Evolutionary conservation across 225 moss, liverwort and hornwort species (phyloP), one percentile per base, ranked within the genome.

Genomic region (Bryoerythrophyllum caledonicum): DNA sequence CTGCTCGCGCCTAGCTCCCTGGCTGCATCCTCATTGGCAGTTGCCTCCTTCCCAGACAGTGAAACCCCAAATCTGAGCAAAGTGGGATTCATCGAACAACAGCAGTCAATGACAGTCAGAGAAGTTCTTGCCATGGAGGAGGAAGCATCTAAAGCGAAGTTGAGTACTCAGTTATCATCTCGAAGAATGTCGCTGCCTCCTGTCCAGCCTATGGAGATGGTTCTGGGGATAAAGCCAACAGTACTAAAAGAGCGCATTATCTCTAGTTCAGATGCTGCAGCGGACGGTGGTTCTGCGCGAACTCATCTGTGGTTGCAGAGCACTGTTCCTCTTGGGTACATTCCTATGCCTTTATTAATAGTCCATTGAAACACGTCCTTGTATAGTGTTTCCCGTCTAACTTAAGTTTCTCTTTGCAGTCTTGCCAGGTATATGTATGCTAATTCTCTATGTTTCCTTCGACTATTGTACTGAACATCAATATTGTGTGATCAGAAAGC

Each of bases 251-350:
- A 95, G 78, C 91, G 90, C 25, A 89, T 90, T 53, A 65, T 89
- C 77, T 82, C 97, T 82, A 85, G 84, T 75, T 85, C 91, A 64
- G 91, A 93, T 83, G 83, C 87, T 38, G 78, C 89, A 53, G 90
- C 89, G 32, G 99, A 95, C 44, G 88, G 80, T 80, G 89, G 87
- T 71, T 90, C 90, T 83, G 88, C 95, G 43, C 88, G 99, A 66
- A 89, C 91, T 79, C 99, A 99, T 83, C 84, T 99, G 32, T 99
- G 99, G 99, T 89, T 99, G 84, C 99, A 99, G 82, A 99, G 99
- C 81, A 92, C 91, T 65, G 84, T 99, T 76, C 99, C 99, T 53
- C 86, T 99, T 80, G 99, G 99, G 99, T 99, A 88, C 78, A 72
- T 63, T 73, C 55, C 55, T 49, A 49, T 76, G 17, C 72, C 69